phyloP scores from a whole-genome alignment of 768 basidiomycete genomes.

The Boletus rex-veris region DNA sequence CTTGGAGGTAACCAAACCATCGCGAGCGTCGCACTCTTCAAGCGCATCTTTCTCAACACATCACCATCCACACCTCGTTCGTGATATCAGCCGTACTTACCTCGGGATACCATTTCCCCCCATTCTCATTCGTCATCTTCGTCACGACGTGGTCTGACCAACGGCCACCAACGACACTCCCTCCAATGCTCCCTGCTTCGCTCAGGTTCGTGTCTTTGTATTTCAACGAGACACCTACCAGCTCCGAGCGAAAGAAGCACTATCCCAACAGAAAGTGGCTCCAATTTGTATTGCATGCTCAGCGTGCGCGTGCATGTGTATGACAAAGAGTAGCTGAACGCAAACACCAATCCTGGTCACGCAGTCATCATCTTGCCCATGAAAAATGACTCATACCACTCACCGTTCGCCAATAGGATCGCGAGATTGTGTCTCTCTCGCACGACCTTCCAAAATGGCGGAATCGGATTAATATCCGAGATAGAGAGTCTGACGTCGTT shows the following conservation, averaged over 20 bases:
- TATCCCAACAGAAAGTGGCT: constrained; percentile 68
- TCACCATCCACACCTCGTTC: background rate
- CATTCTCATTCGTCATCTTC: constrained; percentile 41
- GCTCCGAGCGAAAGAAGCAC: constrained; percentile 73
- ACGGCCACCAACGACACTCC: constrained; percentile 55
- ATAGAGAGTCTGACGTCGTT: constrained; percentile 51
- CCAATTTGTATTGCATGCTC: constrained; percentile 56
- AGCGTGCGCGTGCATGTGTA: constrained; percentile 78
- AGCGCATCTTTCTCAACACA: constrained; percentile 55
- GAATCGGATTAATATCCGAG: constrained; percentile 71
- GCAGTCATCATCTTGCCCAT: constrained; percentile 5
- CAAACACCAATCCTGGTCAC: constrained; percentile 61
- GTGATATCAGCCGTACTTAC: constrained; percentile 32
- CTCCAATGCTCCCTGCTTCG: constrained; percentile 43
- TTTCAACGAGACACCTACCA: constrained; percentile 39
- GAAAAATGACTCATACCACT: background rate
- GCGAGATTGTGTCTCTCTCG: constrained; percentile 62
- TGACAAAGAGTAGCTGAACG: constrained; percentile 62
- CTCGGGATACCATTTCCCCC: constrained; percentile 59
- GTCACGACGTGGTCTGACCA: constrained; percentile 53
- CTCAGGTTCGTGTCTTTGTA: background rate
- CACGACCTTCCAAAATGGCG: constrained; percentile 57
- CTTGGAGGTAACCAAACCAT: constrained; percentile 55
- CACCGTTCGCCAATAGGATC: constrained; percentile 43
- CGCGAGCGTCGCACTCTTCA: constrained; percentile 57